A percentile compares a stretch with the other conserved stretches of the same genome.
Evolutionary conservation across 352 stramenopile species (phyloP).

Genomic region (Phytophthora citrophthora): DNA sequence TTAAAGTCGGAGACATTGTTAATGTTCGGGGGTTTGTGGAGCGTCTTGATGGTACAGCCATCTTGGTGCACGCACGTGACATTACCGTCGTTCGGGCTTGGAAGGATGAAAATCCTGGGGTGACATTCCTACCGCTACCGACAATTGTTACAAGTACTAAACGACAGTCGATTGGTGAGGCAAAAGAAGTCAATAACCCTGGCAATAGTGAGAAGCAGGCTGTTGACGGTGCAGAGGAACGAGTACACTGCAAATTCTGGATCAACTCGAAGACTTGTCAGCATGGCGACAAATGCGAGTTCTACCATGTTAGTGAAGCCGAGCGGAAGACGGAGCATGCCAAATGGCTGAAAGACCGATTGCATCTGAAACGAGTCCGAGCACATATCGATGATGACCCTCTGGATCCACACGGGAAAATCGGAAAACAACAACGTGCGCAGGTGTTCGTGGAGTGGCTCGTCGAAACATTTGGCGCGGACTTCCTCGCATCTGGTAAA

Average conservation of each 20-base stretch:
- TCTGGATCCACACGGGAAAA: constrained; percentile 75
- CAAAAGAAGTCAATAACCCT: constrained; percentile 1
- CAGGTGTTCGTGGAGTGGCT: constrained; percentile 82
- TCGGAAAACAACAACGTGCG: constrained; percentile 70
- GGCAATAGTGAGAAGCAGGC: neutral
- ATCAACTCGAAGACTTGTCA: constrained; percentile 84
- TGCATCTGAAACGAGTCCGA: constrained; percentile 64
- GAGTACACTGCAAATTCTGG: constrained; percentile 81
- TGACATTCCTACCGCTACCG: constrained; percentile 65
- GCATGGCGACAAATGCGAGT: constrained; percentile 67
- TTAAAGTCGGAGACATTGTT: constrained; percentile 78
- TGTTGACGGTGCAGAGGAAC: constrained; percentile 1
- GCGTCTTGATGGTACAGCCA: constrained; percentile 20
- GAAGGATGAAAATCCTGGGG: constrained; percentile 57
- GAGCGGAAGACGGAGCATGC: constrained; percentile 60
- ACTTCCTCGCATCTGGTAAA: constrained; percentile 48
- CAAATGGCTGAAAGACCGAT: constrained; percentile 67
- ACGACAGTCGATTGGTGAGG: constrained; percentile 2
- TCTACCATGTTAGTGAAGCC: constrained; percentile 54
- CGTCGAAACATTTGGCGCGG: constrained; percentile 65
- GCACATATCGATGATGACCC: constrained; percentile 67
- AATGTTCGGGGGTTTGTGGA: constrained; percentile 69
- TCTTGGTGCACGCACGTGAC: constrained; percentile 56
- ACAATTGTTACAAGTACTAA: constrained; percentile 41
- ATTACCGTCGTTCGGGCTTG: constrained; percentile 51